These are phyloP conservation scores for Aspergillus sparsus DNA, from an alignment of 495 filamentous ascomycete genomes.

Conservation along the genomic window DNA sequence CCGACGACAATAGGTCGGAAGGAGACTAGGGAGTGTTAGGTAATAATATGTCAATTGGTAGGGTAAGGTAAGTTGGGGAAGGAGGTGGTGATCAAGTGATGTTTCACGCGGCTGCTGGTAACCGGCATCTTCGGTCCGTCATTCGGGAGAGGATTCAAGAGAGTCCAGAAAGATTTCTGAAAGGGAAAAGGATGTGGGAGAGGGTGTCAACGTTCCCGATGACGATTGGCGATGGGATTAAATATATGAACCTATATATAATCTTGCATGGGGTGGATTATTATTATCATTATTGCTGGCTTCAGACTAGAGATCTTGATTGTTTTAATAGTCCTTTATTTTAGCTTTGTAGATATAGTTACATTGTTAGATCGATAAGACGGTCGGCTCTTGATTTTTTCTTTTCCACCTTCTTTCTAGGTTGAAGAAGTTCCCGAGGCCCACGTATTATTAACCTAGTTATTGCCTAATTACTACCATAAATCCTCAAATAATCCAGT, in stretches of 20 bases:
- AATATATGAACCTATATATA: too few relatives aligned
- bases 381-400: slow-evolving; percentile 4
- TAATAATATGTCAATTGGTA: slow-evolving; percentile 18
- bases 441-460: slow-evolving; percentile 2
- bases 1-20: slow-evolving; percentile 14
- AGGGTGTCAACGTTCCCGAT: too few relatives aligned
- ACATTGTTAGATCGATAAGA: not conserved
- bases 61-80: not conserved
- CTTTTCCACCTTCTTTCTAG: not conserved
- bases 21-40: slow-evolving; percentile 18
- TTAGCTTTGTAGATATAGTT: not conserved
- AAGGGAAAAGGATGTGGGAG: not conserved
- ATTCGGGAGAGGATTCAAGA: slow-evolving; percentile 16
- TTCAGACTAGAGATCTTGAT: not conserved
- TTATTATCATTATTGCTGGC: not conserved
- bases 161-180: not conserved
- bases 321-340: too few relatives aligned
- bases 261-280: not conserved
- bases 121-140: slow-evolving; percentile 29
- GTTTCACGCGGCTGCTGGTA: slow-evolving; percentile 32
- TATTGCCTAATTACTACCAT: not conserved
- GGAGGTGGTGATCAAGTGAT: slow-evolving; percentile 23
- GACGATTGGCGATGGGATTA: too few relatives aligned
- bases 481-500: not conserved
- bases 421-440: slow-evolving; percentile 4